Evolutionary conservation across 352 stramenopile genomes (phyloP), one percentile per base, ranked within the genome.

Genomic region (Phytopythium litorale): DNA sequence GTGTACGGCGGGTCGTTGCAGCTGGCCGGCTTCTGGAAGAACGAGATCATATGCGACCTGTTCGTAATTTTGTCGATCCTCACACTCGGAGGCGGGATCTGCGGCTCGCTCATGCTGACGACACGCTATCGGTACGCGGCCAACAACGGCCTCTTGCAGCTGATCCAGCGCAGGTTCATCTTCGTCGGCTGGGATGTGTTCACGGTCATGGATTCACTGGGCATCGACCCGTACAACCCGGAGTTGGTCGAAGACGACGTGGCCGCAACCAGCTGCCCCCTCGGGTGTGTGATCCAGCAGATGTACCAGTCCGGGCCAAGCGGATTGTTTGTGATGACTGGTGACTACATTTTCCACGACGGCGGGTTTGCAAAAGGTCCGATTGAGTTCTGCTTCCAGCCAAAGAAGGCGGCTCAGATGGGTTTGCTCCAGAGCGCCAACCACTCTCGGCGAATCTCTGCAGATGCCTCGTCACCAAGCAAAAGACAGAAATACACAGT

Each of bases 11-110:
- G 75, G 0, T 63, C 62, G 5, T 67, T 72, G 4, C 61, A 72
- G 19, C 58, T 87, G 3, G 63, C 68, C 6, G 57, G 58, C n/a
- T 85, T 88, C 53, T 88, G 79, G 75, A 56, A 58, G 5, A 87
- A 65, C 28, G 79, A 88, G 61, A 79, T 87, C 60, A 72, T 87
- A 19, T 77, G 76, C 23, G 79, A 89, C 38, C 69, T 84, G 42
- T 60, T 70, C n/a, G 61, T 77, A 0, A 66, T 86, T 16, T 56
- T 83, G 1, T 68, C 58, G 2, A 62, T 84, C 4, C 59, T 86
- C 11, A 72, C 65, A 28, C 48, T 73, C 37, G 51, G 40, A 19
- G 73, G 75, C 1, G 18, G 56, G 2, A 23, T 76, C 37, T 43
- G 77, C 12, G 62, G 70, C 1, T 48, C 62, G 11, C 28, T 70